Evolutionary conservation across 176 grass and related monocot genomes (phyloP).

Genomic region (Triticum monococcum): DNA sequence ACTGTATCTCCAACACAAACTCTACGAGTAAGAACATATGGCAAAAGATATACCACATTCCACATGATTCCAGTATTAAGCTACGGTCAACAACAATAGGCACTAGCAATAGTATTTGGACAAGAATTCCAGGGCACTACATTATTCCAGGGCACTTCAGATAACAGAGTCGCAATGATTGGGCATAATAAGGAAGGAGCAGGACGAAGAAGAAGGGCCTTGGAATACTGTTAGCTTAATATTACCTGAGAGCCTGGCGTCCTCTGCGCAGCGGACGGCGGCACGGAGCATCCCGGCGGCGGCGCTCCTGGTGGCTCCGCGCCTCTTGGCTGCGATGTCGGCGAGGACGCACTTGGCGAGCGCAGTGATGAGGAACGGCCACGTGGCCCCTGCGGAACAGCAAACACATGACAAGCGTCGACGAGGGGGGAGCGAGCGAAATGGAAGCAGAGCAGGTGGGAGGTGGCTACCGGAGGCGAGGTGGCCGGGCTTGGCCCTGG

Average conservation of each 20-base stretch:
- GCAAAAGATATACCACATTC: neutral
- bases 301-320: slow-evolving; percentile 43
- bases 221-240: too few species aligned
- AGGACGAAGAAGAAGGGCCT: too few species aligned
- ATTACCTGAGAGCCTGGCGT: slow-evolving; percentile 49
- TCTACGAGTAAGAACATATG: neutral
- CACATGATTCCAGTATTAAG: neutral
- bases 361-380: slow-evolving; percentile 60
- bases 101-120: neutral
- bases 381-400: slow-evolving; percentile 58
- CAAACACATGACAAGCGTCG: neutral
- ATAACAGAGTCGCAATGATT: neutral
- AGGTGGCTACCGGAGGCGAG: slow-evolving; percentile 40
- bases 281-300: slow-evolving; percentile 64
- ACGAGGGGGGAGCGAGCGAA: too few species aligned
- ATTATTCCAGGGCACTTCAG: neutral
- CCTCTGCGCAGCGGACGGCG: slow-evolving; percentile 59
- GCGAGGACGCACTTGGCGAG: slow-evolving; percentile 46
- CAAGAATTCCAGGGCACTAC: neutral
- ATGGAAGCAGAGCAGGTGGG: neutral
- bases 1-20: neutral
- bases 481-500: slow-evolving; percentile 41
- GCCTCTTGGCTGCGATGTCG: slow-evolving; percentile 70
- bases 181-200: too few species aligned
- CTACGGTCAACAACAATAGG: neutral